phyloP scores from a whole-genome alignment of 495 filamentous ascomycete species.

The Mycothermus thermophilus region DNA sequence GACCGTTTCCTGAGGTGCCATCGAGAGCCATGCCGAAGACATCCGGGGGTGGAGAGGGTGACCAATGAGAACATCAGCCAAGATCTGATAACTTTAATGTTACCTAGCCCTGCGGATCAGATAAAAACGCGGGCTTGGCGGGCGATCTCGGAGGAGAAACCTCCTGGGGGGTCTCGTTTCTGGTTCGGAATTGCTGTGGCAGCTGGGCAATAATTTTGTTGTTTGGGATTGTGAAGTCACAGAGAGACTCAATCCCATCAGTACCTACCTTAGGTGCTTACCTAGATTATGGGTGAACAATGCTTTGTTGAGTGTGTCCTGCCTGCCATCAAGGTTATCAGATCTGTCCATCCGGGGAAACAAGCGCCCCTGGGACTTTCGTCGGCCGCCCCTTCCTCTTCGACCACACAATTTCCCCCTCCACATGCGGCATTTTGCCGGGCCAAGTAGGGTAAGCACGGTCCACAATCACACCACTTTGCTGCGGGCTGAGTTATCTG shows the following conservation, averaged over 20 bases:
- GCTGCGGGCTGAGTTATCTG: conserved; percentile 19
- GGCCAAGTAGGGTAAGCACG: conserved; percentile 2
- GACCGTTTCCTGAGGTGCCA: no score
- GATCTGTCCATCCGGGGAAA: conserved; percentile 22
- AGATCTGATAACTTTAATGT: conserved; percentile 40
- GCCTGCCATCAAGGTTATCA: conserved; percentile 19
- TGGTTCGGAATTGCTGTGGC: background rate
- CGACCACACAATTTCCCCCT: no score
- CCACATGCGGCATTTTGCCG: conserved; percentile 22
- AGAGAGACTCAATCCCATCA: no score
- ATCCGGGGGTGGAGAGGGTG: conserved; percentile 8
- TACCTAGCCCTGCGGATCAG: conserved; percentile 25
- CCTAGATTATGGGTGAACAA: no score
- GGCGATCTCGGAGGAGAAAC: conserved; percentile 22
- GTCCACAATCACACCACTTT: conserved; percentile 5
- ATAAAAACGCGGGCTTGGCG: conserved; percentile 19
- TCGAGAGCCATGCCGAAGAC: conserved; percentile 13
- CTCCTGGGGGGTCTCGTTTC: background rate
- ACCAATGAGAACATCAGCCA: no score
- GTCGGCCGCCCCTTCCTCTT: background rate
- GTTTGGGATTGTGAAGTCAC: no score
- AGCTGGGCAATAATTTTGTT: no score
- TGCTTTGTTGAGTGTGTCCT: no score
- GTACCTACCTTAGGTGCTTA: no score
- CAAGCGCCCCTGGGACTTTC: no score